These are phyloP conservation scores for Cyberlindnera sargentensis DNA, from an alignment of 805 yeast genomes.

Conservation along the genomic window DNA sequence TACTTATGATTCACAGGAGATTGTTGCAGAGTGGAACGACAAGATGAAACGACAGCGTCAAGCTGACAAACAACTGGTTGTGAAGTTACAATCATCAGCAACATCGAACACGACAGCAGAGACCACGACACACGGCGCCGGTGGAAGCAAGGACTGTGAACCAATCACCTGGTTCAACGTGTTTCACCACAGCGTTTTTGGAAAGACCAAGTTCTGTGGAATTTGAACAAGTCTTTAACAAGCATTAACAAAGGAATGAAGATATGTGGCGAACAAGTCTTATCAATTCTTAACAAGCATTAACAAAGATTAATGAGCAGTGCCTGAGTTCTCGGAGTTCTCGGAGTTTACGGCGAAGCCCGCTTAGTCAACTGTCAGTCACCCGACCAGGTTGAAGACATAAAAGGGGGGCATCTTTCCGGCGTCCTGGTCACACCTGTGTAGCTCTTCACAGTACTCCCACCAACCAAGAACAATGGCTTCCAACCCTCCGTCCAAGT, in stretches of 20 bases:
- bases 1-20: neutral
- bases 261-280: too few relatives aligned
- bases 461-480: conserved; percentile 27
- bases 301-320: too few relatives aligned
- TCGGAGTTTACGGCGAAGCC: too few relatives aligned
- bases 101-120: conserved; percentile 1
- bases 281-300: too few relatives aligned
- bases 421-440: neutral
- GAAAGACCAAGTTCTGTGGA: conserved; percentile 31
- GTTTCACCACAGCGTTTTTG: conserved; percentile 44
- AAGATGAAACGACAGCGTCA: neutral
- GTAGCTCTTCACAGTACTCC: too few relatives aligned
- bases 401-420: neutral
- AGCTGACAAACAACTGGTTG: neutral
- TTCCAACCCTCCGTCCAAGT: conserved; percentile 39
- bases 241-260: too few relatives aligned
- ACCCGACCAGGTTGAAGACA: neutral
- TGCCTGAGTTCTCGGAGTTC: too few relatives aligned
- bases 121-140: neutral
- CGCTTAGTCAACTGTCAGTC: too few relatives aligned
- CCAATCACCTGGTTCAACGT: conserved; percentile 47
- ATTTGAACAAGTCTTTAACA: neutral
- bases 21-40: conserved; percentile 6
- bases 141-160: conserved; percentile 29
- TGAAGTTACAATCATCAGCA: conserved; percentile 4